Percentiles rank a stretch among this genome's conserved stretches.
phyloP scores from a whole-genome alignment of 345 rosid species.

The Stellera chamaejasme region DNA sequence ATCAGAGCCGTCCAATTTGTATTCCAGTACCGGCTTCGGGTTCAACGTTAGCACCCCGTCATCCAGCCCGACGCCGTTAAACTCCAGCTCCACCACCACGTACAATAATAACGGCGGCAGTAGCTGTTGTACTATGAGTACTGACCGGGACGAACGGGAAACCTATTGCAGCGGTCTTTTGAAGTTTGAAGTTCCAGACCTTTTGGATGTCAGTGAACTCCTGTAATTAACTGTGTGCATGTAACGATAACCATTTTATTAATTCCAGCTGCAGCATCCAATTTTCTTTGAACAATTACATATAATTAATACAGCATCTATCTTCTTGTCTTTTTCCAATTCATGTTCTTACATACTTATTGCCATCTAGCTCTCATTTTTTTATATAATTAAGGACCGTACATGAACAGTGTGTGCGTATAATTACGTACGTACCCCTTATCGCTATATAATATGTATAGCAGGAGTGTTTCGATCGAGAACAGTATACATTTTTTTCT shows the following conservation, averaged over 20 bases:
- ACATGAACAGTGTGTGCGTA: no score
- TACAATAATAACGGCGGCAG: constrained; percentile 24
- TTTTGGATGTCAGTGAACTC: constrained; percentile 49
- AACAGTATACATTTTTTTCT: no score
- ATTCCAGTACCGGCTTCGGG: constrained; percentile 27
- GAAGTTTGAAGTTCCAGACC: constrained; percentile 52
- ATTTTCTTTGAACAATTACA: not conserved
- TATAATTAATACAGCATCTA: constrained; percentile 5
- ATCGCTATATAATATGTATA: no score
- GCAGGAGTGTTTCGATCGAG: no score
- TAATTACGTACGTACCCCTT: no score
- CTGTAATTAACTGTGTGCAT: constrained; percentile 31
- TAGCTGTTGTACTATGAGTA: constrained; percentile 7
- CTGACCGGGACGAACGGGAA: constrained; percentile 72
- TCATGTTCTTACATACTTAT: constrained; percentile 12
- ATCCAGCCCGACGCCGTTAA: constrained; percentile 54
- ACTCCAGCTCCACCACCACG: constrained; percentile 40
- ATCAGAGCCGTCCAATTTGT: constrained; percentile 19
- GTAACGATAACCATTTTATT: not conserved
- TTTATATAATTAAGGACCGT: not conserved
- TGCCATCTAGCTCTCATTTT: not conserved
- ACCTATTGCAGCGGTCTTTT: constrained; percentile 58
- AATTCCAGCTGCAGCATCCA: no score
- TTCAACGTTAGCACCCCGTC: constrained; percentile 56
- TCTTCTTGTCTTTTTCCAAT: constrained; percentile 9